These are phyloP conservation scores for Heteromeles arbutifolia DNA, from an alignment of 306 rosid species.

Conservation along the genomic window DNA sequence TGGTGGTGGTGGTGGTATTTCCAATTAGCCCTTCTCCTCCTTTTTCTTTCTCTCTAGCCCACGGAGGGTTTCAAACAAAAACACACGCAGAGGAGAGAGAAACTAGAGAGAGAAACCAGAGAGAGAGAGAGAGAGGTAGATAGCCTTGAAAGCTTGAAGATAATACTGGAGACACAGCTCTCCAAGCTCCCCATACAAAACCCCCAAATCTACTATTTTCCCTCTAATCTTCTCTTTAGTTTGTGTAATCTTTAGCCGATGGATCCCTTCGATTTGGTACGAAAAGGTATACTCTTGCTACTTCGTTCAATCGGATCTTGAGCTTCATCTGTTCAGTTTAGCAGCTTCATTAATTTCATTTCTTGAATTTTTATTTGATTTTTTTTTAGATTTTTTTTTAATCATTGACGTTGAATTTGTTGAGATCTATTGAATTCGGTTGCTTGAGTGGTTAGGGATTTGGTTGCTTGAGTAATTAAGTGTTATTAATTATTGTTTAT, in stretches of 20 bases:
- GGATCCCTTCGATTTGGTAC: conserved; percentile 86
- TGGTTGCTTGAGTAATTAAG: conserved; percentile 11
- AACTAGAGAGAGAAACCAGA: not conserved
- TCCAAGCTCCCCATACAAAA: conserved; percentile 32
- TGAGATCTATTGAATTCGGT: conserved; percentile 41
- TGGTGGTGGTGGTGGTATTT: conserved; percentile 53
- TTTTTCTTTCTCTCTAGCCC: not conserved
- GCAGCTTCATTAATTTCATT: not conserved
- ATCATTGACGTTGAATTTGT: conserved; percentile 26
- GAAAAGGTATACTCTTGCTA: conserved; percentile 49
- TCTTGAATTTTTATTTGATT: not conserved
- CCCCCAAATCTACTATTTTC: conserved; percentile 11
- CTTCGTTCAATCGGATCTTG: conserved; percentile 37
- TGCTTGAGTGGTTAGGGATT: conserved; percentile 16
- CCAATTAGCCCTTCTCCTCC: not conserved
- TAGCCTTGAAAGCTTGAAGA: conserved; percentile 27
- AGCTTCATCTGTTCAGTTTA: conserved; percentile 9
- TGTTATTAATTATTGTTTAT: conserved; percentile 15
- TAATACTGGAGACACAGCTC: conserved; percentile 34
- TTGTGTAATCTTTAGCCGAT: conserved; percentile 32
- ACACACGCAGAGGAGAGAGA: conserved; percentile 12
- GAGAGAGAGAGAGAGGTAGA: not conserved
- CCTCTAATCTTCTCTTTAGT: conserved; percentile 16
- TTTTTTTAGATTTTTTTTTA: not conserved
- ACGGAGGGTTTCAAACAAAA: conserved; percentile 39